A percentile compares a stretch with the other conserved stretches of the same genome.
phyloP scores from a whole-genome alignment of 208 protist species.

The Trypanosoma boissoni region DNA sequence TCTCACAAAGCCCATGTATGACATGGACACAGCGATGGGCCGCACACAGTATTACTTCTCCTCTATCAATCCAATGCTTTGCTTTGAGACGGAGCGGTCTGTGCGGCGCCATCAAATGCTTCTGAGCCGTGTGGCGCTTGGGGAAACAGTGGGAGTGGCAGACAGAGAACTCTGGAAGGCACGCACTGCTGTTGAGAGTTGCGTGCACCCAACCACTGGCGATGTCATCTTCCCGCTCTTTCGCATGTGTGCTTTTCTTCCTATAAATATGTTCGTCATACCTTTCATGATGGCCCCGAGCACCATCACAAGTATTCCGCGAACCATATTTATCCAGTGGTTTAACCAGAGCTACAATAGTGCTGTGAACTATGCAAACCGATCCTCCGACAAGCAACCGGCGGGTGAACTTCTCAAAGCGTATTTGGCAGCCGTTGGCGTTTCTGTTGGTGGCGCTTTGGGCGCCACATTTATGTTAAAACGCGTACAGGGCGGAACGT shows the following conservation, averaged over 20 bases:
- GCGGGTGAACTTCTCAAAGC: slow-evolving; percentile 73
- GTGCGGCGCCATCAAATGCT: slow-evolving; percentile 40
- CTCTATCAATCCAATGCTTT: slow-evolving; percentile 74
- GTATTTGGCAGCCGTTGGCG: slow-evolving; percentile 71
- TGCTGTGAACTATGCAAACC: slow-evolving; percentile 94
- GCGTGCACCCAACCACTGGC: slow-evolving; percentile 89
- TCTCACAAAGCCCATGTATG: slow-evolving; percentile 60
- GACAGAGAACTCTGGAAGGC: slow-evolving; percentile 85
- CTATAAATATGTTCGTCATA: slow-evolving; percentile 90
- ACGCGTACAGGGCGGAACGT: slow-evolving; percentile 42
- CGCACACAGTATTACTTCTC: slow-evolving; percentile 85
- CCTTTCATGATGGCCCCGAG: slow-evolving; percentile 87
- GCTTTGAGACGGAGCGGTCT: slow-evolving; percentile 56
- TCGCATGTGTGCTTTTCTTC: slow-evolving; percentile 92
- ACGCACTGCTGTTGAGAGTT: slow-evolving; percentile 79
- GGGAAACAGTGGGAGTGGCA: slow-evolving; percentile 37
- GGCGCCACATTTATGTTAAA: slow-evolving; percentile 65
- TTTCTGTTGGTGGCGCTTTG: slow-evolving; percentile 60
- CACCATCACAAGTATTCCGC: slow-evolving; percentile 57
- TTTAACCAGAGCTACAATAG: slow-evolving; percentile 94
- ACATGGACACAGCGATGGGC: slow-evolving; percentile 77
- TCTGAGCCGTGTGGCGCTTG: slow-evolving; percentile 31
- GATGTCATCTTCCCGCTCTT: slow-evolving; percentile 87
- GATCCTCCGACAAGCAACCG: slow-evolving; percentile 87
- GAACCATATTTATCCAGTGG: slow-evolving; percentile 89